Base-by-base conservation (phyloP, 2,329 filamentous ascomycete species). In the Neophaeococcomyces aloes region DNA sequence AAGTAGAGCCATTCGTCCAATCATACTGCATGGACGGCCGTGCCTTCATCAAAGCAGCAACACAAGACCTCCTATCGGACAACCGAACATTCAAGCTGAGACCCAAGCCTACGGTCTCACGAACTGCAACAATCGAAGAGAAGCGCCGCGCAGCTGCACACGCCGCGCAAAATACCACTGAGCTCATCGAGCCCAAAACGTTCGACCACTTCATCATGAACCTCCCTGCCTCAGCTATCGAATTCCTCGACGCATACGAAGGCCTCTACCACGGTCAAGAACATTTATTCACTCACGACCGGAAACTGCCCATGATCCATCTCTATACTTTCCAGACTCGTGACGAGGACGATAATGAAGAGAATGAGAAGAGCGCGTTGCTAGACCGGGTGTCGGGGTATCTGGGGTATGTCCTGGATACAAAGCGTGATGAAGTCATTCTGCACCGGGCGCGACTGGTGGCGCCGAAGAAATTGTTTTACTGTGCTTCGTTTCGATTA, bases 161-260 rank as follows among this genome's bases (percentile, higher is more conserved):
- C n/a, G 23, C 23, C 23, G 33, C 38, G 14, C 6, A 14, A 14
- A 41, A 31, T 4, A 38, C 40, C 5, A 42, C 27, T 61, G 63
- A 46, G 65, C 58, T 70, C 14, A 43, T 54, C 8, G 70, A 87
- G 35, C 89, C 89, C 2, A 72, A 73, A 2, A 80, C 81, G 29
- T 85, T 96, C 60, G 75, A 79, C n/a, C 91, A 96, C 67, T 98
- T 88, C 61, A 83, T 96, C 53, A 95, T 98, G 86, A 98, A 98
- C 65, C 80, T 98, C 13, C 91, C 91, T 1, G 91, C 88, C 1
- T 83, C 79, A 1, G 89, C 91, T 1, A 81, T 91, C 48, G 80
- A 83, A 46, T 98, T 98, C 60, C 72, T 95, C 56, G 69, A 76
- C 23, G 68, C 70, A 10, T 93, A 87, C 69, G 76, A 79, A 15